Base-by-base conservation (phyloP, 2,329 filamentous ascomycete species). In the Didymellaceae sp. region DNA sequence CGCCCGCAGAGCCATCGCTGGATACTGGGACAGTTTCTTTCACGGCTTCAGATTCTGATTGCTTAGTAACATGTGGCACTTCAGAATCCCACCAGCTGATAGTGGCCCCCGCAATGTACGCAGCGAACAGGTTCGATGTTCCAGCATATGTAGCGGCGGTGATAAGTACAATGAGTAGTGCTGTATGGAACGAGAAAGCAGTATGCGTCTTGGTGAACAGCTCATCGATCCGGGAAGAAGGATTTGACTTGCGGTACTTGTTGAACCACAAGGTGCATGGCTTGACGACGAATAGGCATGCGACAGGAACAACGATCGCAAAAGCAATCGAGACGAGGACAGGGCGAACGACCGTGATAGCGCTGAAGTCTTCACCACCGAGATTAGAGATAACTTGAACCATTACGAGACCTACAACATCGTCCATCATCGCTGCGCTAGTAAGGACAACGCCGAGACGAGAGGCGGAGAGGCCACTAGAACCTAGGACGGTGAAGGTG, bases 401-500 rank as follows among this genome's bases (percentile, higher is more conserved):
- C 83, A 93, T 88, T 6, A 92, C 83, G 8, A 93, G 74, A 0
- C 88, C 89, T 1, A 89, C 81, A 0, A 93, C 86, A 72, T 94
- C 89, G 65, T 94, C 90, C 74, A 94, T 83, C 83, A 94, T 89
- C 0, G 89, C 90, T 1, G 88, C 89, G 51, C 83, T 86, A 2
- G 83, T 83, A 0, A 91, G 77, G 0, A 94, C 82, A 7, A 73
- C 84, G 48, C 75, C 90, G 0, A 86, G 66, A 2, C 82, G 73
- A 7, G 80, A 85, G 2, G 74, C 67, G n/a, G 74, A 75, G 9
- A 87, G 69, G 2, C 78, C 78, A 2, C 84, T 85, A 7, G 89
- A 86, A 0, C 80, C 82, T 0, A 88, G 72, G 3, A 88, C 79
- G 0, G 83, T 82, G 57, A 87, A 87, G 0, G 84, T 87, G 0